phyloP scores from a whole-genome alignment of 139 green algal genomes.

The Tetradesmus obliquus region DNA sequence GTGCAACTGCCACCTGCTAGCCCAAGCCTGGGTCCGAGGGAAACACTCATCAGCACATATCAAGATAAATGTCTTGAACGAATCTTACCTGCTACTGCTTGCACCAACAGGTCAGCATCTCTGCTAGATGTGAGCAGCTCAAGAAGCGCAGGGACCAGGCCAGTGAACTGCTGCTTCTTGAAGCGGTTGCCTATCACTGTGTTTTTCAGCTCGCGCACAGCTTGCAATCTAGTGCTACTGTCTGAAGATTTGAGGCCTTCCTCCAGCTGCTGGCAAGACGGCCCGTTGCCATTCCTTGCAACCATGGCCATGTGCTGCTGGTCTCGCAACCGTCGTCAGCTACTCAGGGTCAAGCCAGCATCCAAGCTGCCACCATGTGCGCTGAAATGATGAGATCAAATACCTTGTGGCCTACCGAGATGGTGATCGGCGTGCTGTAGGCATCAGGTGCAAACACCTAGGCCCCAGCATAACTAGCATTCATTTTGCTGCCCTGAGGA shows the following conservation, averaged over 20 bases:
- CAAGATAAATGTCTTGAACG: neutral
- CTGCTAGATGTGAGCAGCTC: neutral
- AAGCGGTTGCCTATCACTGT: constrained; percentile 34
- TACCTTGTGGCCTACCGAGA: neutral
- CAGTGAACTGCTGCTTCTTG: constrained; percentile 38
- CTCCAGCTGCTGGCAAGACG: neutral
- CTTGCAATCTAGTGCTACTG: neutral
- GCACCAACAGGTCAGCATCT: constrained; percentile 1
- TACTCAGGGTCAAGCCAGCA: neutral
- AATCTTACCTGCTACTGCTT: neutral
- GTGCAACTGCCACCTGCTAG: neutral
- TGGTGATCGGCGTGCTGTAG: neutral
- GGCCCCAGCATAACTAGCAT: neutral
- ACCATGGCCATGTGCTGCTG: constrained; percentile 24
- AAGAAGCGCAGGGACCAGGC: constrained; percentile 11
- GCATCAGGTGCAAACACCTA: neutral
- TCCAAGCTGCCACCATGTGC: neutral
- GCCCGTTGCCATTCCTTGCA: neutral
- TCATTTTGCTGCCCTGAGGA: neutral
- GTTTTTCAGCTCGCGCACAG: constrained; percentile 33
- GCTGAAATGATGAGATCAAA: neutral
- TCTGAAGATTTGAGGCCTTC: neutral
- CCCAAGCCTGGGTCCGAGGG: neutral
- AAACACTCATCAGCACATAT: neutral
- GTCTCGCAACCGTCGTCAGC: neutral